Evolutionary conservation across 257 asterid genomes (phyloP).

Genomic region (Thymus quinquecostatus): DNA sequence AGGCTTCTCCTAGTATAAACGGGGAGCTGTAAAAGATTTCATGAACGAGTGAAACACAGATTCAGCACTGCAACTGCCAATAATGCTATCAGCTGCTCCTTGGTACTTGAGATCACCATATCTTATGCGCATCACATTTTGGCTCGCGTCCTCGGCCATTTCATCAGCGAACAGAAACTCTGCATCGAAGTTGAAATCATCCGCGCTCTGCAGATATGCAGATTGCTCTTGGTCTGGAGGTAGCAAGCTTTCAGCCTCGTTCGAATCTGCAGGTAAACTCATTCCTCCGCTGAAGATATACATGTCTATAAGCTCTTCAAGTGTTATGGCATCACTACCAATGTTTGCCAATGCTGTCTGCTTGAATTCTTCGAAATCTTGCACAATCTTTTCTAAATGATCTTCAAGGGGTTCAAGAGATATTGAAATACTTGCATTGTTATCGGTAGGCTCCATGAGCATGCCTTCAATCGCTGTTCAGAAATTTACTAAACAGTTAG

Average conservation of each 20-base stretch:
- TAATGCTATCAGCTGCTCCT: constrained; percentile 30
- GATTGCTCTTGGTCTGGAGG: constrained; percentile 21
- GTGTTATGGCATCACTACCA: constrained; percentile 18
- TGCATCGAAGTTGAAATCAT: constrained; percentile 7
- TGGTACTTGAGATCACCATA: constrained; percentile 40
- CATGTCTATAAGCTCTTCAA: constrained; percentile 43
- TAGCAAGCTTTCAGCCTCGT: constrained; percentile 30
- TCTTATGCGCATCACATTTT: constrained; percentile 30
- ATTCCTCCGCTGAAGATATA: constrained; percentile 34
- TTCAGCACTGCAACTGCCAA: constrained; percentile 27
- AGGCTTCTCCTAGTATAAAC: constrained; percentile 42
- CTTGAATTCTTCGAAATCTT: constrained; percentile 42
- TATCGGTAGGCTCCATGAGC: constrained; percentile 39
- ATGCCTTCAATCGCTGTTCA: constrained; percentile 10
- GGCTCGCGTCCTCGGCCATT: constrained; percentile 31
- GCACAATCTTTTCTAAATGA: constrained; percentile 33
- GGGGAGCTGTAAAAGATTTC: constrained; percentile 28
- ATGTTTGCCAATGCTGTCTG: constrained; percentile 5
- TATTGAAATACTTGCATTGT: constrained; percentile 22
- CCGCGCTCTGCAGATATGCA: neutral
- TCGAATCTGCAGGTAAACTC: constrained; percentile 34
- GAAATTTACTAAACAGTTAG: neutral
- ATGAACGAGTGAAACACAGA: constrained; percentile 22
- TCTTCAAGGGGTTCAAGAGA: constrained; percentile 30
- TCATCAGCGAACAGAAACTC: constrained; percentile 34